Base-by-base conservation (phyloP, 352 stramenopile species). In the Nannochloropsis limnetica region DNA sequence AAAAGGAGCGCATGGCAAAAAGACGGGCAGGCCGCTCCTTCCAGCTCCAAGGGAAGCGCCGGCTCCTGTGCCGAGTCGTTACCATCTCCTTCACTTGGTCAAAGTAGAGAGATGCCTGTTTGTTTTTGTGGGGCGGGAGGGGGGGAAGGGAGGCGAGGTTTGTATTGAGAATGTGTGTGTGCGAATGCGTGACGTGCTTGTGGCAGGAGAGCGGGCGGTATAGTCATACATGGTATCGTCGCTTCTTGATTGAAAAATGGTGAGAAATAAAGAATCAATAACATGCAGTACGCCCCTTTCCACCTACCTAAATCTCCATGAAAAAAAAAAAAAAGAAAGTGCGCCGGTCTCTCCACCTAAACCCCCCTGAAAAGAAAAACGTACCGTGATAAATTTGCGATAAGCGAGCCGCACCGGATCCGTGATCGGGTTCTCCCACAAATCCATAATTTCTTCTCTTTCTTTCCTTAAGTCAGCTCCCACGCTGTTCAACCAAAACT, bases 401-500 rank as follows among this genome's bases (percentile, higher is more conserved):
- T 74, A 74, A 29, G 61, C 61, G 8, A 74, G 61, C 15, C 61
- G 61, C n/a, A 74, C 20, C 2, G 61, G 61, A 22, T 74, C 61
- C n/a, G 61, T 27, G n/a, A 14, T 25, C 4, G 61, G 61, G 22
- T 74, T 29, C 61, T 74, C 31, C 81, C 81, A 83, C n/a, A 83
- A 11, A 27, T 43, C 23, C 25, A 45, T n/a, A 15, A 83, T 31
- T 27, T 80, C 81, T 54, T 82, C 45, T 8, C 15, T 31, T n/a
- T 3, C 37, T 67, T 81, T 37, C 37, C 80, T 45, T 6, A 43
- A n/a, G 31, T 79, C 22, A 11, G 20, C 4, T 29, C 3, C 49
- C 27, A 83, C 29, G 6, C n/a, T 83, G 15, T 83, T 45, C 17
- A 45, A 17, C 81, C 81, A 83, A 61, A 25, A 61, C 11, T 83